Evolutionary conservation across 2,329 filamentous ascomycete species (phyloP).

Genomic region (Colletotrichum viniferum): DNA sequence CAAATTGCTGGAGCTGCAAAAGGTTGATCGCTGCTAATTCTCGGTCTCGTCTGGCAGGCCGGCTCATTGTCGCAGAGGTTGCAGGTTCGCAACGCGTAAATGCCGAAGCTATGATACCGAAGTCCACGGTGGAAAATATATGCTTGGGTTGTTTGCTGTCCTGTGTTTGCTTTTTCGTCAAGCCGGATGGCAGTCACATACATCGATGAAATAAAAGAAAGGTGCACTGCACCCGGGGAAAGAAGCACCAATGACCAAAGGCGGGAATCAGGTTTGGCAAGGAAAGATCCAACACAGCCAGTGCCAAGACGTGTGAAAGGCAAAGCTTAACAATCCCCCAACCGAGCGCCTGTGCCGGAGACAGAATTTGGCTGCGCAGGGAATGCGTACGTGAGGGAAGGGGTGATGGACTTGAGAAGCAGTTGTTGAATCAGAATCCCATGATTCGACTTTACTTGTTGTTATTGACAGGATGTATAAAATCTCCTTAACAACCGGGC

Average conservation of each 20-base stretch:
- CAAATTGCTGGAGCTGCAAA: not conserved
- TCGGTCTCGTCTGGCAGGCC: not conserved
- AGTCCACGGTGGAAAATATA: not conserved
- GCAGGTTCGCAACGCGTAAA: not conserved
- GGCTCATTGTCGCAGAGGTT: not conserved
- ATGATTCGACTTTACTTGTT: not conserved
- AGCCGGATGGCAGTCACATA: not conserved
- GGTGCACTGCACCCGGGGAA: not conserved
- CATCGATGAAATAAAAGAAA: not conserved
- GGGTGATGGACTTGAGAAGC: not conserved
- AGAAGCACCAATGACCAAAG: not conserved
- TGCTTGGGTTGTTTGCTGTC: not conserved
- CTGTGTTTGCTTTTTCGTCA: not conserved
- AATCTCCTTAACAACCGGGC: not conserved
- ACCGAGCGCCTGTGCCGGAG: not conserved
- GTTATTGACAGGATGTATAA: not conserved
- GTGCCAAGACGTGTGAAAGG: slow-evolving; percentile 6
- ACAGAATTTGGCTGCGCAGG: not conserved
- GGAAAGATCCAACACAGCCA: not conserved
- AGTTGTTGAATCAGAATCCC: not conserved
- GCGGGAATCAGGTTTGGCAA: not conserved
- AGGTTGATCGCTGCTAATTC: slow-evolving; percentile 3
- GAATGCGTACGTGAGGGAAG: too few species aligned
- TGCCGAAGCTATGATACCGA: not conserved
- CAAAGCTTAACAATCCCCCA: not conserved